phyloP scores from a whole-genome alignment of 179 eudicot genomes.

The Sideroxylon spinosum region DNA sequence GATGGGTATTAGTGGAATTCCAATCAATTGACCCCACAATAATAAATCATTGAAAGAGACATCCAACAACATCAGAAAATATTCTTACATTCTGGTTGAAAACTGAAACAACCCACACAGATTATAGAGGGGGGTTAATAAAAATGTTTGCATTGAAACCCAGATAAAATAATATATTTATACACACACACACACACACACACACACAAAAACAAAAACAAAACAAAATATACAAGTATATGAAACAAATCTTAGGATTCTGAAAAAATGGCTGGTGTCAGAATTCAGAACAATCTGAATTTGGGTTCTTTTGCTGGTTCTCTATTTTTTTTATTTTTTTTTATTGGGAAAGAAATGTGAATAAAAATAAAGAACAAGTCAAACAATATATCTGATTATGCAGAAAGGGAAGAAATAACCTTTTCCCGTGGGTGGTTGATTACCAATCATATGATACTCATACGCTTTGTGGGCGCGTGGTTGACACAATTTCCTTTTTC shows the following conservation, averaged over 20 bases:
- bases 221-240: background rate
- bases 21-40: background rate
- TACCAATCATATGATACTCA: background rate
- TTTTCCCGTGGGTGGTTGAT: background rate
- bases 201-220: no score
- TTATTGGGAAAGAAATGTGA: background rate
- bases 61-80: background rate
- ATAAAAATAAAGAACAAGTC: background rate
- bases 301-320: background rate
- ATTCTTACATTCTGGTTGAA: conserved; percentile 4
- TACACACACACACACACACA: background rate
- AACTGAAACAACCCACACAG: background rate
- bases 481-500: background rate
- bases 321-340: background rate
- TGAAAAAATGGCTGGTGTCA: conserved; percentile 2
- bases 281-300: background rate
- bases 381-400: background rate
- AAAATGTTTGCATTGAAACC: background rate
- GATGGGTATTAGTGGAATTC: background rate
- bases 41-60: background rate
- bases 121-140: background rate
- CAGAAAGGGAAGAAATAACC: background rate
- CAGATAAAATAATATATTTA: background rate
- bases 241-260: background rate
- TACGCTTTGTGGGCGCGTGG: background rate